Evolutionary conservation across 2,329 filamentous ascomycete genomes (phyloP).

Genomic region (Fusarium annulatum): DNA sequence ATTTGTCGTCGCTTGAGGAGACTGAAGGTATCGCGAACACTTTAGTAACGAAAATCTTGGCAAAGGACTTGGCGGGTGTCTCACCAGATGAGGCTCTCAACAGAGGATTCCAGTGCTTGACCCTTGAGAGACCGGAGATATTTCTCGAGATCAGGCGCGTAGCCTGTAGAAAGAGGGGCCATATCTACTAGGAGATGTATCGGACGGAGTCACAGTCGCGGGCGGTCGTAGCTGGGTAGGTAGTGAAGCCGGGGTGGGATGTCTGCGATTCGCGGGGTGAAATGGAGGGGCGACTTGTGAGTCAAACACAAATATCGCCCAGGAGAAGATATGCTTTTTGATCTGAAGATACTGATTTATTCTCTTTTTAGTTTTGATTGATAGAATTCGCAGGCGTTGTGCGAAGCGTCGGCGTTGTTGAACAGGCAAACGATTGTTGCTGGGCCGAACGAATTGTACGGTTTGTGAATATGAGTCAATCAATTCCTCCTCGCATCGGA

Average conservation of each 20-base stretch:
- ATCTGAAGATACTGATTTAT: not conserved
- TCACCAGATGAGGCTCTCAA: constrained; percentile 86
- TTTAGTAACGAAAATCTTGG: constrained; percentile 17
- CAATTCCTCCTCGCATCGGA: constrained; percentile 34
- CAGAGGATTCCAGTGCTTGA: constrained; percentile 80
- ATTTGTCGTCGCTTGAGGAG: constrained; percentile 94
- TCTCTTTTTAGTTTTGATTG: not conserved
- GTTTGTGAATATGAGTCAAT: constrained; percentile 42
- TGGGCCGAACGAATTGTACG: constrained; percentile 14
- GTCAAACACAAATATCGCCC: constrained; percentile 10
- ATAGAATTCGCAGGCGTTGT: not conserved
- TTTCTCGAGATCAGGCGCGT: constrained; percentile 78
- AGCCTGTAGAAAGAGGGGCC: constrained; percentile 51
- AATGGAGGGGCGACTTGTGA: constrained; percentile 35
- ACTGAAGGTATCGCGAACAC: constrained; percentile 55
- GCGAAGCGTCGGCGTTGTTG: constrained; percentile 10
- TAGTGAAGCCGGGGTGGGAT: constrained; percentile 37
- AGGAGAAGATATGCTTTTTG: not conserved
- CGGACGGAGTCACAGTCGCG: constrained; percentile 12
- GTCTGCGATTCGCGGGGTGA: constrained; percentile 33
- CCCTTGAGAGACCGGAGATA: constrained; percentile 84
- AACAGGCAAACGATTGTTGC: constrained; percentile 21
- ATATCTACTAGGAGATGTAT: constrained; percentile 41
- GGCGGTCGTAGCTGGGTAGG: constrained; percentile 7
- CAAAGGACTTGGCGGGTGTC: constrained; percentile 41